A percentile compares a stretch with the other conserved stretches of the same genome.
These are phyloP conservation scores for Chrysochromulina parva DNA, from an alignment of 78 protist species.

Conservation along the genomic window DNA sequence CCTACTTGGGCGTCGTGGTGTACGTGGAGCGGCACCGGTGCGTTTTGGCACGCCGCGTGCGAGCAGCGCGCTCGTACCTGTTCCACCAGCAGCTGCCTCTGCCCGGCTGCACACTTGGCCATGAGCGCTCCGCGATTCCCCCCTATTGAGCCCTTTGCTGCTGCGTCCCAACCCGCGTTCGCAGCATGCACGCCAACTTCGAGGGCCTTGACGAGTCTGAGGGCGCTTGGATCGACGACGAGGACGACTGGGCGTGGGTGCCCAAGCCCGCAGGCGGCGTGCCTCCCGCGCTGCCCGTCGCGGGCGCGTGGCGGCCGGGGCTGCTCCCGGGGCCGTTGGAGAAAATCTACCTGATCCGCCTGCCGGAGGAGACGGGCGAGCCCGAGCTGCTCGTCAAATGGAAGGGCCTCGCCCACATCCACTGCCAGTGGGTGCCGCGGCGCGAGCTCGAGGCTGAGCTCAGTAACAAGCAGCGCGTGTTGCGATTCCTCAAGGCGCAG, in stretches of 20 bases:
- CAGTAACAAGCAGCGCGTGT: neutral
- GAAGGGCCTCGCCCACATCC: constrained; percentile 10
- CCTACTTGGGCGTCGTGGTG: neutral
- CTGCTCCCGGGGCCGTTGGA: neutral
- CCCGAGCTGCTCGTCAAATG: constrained; percentile 23
- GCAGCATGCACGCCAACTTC: neutral
- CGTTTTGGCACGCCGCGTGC: too few species aligned
- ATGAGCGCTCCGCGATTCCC: too few species aligned
- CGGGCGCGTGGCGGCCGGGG: neutral
- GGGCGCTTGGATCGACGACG: neutral
- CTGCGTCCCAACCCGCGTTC: too few species aligned
- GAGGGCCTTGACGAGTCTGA: constrained; percentile 10
- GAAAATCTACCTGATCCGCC: neutral
- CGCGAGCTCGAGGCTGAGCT: neutral
- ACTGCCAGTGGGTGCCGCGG: neutral
- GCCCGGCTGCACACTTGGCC: too few species aligned
- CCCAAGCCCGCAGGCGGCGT: too few species aligned
- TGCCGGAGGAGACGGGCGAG: neutral
- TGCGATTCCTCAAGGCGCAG: neutral
- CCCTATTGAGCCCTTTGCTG: too few species aligned
- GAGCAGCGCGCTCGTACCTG: too few species aligned
- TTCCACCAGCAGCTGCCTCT: too few species aligned
- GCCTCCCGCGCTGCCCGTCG: too few species aligned
- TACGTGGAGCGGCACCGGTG: neutral
- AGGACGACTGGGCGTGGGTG: neutral